Conservation (phyloP, 2,329 filamentous ascomycete species). For the Apiospora sp. region DNA sequence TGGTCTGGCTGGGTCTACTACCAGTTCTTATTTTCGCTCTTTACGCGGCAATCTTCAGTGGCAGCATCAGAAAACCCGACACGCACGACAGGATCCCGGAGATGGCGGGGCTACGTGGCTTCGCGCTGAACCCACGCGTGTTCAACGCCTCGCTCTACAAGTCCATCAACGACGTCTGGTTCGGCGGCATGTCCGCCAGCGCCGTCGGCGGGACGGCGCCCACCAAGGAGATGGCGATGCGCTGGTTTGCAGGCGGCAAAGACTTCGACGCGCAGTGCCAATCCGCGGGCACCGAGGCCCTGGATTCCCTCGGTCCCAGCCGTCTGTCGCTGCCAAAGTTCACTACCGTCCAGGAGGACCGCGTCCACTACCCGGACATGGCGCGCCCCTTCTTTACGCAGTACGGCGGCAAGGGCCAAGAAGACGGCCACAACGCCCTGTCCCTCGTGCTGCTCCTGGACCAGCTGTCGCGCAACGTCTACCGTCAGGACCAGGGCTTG, state of each 20-base stretch:
- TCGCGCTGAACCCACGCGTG: constrained; percentile 20
- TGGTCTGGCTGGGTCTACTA: neutral
- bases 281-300: constrained; percentile 29
- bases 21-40: neutral
- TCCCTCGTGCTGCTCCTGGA: constrained; percentile 66
- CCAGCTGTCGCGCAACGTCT: constrained; percentile 69
- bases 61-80: neutral
- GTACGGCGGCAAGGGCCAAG: constrained; percentile 27
- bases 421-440: constrained; percentile 47
- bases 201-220: constrained; percentile 40
- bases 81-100: neutral
- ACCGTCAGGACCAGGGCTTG: constrained; percentile 56
- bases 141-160: constrained; percentile 35
- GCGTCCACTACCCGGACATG: constrained; percentile 41
- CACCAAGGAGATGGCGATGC: constrained; percentile 36
- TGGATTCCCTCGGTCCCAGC: constrained; percentile 41
- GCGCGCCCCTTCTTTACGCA: constrained; percentile 35
- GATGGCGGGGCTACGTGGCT: constrained; percentile 19
- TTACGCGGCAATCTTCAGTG: neutral
- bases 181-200: constrained; percentile 41
- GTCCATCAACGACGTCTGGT: constrained; percentile 47
- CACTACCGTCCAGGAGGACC: constrained; percentile 25
- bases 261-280: constrained; percentile 46
- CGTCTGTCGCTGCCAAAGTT: constrained; percentile 14
- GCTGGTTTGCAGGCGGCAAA: constrained; percentile 46